phyloP scores from a whole-genome alignment of 1,284 basidiomycete genomes.

The Xerocomus cyaneibrunnescens region DNA sequence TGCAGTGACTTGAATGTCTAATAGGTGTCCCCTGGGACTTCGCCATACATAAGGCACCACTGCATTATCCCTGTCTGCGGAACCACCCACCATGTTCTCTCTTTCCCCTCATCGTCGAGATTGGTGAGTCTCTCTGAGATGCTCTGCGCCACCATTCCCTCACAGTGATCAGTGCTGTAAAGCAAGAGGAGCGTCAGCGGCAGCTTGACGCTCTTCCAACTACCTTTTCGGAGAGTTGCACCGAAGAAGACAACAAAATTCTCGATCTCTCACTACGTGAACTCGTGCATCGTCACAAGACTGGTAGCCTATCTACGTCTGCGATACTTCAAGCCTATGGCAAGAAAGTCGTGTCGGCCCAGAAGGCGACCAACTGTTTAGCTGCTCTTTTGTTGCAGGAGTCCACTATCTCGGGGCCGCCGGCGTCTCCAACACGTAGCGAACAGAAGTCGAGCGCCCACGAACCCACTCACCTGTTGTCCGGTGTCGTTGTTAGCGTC shows the following conservation, averaged over 20 bases:
- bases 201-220: slow-evolving; percentile 26
- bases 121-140: slow-evolving; percentile 26
- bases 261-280: slow-evolving; percentile 30
- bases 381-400: slow-evolving; percentile 23
- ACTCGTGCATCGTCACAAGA: slow-evolving; percentile 23
- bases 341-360: slow-evolving; percentile 35
- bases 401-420: neutral
- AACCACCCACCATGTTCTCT: slow-evolving; percentile 23
- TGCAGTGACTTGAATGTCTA: neutral
- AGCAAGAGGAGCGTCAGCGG: slow-evolving; percentile 27
- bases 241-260: slow-evolving; percentile 29
- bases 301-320: slow-evolving; percentile 22
- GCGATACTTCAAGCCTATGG: slow-evolving; percentile 32
- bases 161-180: slow-evolving; percentile 15
- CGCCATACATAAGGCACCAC: slow-evolving; percentile 7
- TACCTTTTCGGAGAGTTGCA: slow-evolving; percentile 25
- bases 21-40: neutral
- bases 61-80: neutral
- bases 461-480: slow-evolving; percentile 14
- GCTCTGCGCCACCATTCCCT: neutral
- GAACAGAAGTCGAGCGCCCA: neutral
- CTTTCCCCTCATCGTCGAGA: slow-evolving; percentile 27
- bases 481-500: slow-evolving; percentile 35
- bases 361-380: slow-evolving; percentile 35
- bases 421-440: neutral